Percentiles rank a stretch among this genome's conserved stretches.
Conservation (phyloP, 2,329 filamentous ascomycete genomes). For the Aspergillaceae sp. region DNA sequence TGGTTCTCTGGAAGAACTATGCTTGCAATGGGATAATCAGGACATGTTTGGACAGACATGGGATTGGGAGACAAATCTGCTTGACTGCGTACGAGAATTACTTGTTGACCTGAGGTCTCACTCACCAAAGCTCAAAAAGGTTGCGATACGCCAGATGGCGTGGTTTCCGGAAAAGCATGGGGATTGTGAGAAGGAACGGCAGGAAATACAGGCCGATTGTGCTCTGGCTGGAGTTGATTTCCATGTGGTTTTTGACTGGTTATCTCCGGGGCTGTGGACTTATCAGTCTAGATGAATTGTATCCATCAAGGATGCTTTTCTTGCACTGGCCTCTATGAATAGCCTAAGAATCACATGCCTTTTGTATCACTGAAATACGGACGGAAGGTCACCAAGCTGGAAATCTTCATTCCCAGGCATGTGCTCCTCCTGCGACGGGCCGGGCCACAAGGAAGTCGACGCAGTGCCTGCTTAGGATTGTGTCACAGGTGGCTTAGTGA, state of each 20-base stretch:
- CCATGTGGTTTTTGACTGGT: background rate
- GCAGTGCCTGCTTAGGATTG: too few species aligned
- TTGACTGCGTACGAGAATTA: background rate
- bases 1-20: background rate
- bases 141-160: background rate
- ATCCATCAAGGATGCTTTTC: background rate
- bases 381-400: too few species aligned
- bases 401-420: too few species aligned
- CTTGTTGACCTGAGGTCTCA: background rate
- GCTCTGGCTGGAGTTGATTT: background rate
- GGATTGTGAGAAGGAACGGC: background rate
- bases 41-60: background rate
- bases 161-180: background rate
- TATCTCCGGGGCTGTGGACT: constrained; percentile 1
- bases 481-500: too few species aligned
- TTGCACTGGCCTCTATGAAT: background rate
- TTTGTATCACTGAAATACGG: too few species aligned
- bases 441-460: too few species aligned
- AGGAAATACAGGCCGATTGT: background rate
- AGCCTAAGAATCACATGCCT: background rate
- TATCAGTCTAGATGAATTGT: background rate
- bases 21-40: background rate
- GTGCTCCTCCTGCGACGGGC: too few species aligned
- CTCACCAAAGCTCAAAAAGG: background rate
- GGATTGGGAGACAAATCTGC: background rate